Conservation (phyloP, 345 rosid species). For the Linum tenue region DNA sequence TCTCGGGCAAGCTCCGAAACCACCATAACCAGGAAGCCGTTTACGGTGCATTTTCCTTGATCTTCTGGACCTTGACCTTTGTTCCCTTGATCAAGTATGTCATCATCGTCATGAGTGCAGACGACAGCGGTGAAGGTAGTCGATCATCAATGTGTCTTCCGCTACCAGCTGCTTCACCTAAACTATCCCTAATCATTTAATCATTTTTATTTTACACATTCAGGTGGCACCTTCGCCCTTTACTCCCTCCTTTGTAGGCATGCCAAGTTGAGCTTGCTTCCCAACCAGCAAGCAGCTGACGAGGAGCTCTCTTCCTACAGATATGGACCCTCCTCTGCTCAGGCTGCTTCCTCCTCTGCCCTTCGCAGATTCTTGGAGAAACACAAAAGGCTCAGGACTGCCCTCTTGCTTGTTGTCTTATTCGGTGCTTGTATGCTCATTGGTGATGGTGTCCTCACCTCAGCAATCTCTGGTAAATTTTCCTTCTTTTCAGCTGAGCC, state of each 20-base stretch:
- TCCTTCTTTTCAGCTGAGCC: not conserved
- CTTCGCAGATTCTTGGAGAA: conserved; percentile 23
- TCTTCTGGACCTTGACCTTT: conserved; percentile 38
- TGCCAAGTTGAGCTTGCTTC: conserved; percentile 20
- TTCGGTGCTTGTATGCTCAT: conserved; percentile 39
- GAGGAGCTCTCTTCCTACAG: conserved; percentile 15
- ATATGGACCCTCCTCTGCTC: conserved; percentile 10
- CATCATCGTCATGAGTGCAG: conserved; percentile 28
- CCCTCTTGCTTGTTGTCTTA: conserved; percentile 25
- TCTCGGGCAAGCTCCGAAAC: conserved; percentile 22
- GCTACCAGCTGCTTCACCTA: not conserved
- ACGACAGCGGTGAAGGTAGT: conserved; percentile 36
- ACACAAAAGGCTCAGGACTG: conserved; percentile 18
- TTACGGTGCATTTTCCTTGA: conserved; percentile 30
- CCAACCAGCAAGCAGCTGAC: conserved; percentile 5
- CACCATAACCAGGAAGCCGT: conserved; percentile 27
- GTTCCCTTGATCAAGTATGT: conserved; percentile 33
- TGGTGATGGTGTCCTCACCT: conserved; percentile 34
- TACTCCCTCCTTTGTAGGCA: conserved; percentile 32
- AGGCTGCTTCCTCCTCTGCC: conserved; percentile 22
- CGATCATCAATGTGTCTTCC: not conserved
- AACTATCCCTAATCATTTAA: not conserved
- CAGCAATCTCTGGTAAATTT: conserved; percentile 34
- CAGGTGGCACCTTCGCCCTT: conserved; percentile 37
- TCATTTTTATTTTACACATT: not conserved